Evolutionary conservation across 345 rosid genomes (phyloP).

Genomic region (Brassica rapa): DNA sequence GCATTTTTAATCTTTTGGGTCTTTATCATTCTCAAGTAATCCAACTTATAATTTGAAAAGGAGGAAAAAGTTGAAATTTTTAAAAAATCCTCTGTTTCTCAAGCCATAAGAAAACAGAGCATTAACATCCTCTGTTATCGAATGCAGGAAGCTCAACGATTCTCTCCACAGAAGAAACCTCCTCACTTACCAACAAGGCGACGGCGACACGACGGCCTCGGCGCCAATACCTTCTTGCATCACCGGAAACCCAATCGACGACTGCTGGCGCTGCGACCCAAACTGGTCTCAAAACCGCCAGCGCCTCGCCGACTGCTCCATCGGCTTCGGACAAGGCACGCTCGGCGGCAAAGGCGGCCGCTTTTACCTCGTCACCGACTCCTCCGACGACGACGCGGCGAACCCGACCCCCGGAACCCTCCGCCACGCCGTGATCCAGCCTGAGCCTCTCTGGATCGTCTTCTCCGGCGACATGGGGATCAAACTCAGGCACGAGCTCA

Average conservation of each 20-base stretch:
- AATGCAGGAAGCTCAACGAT: conserved; percentile 47
- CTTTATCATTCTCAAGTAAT: conserved; percentile 8
- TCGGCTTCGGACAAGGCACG: conserved; percentile 76
- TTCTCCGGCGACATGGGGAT: conserved; percentile 74
- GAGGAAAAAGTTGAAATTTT: neutral
- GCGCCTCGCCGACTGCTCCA: conserved; percentile 69
- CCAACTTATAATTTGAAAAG: neutral
- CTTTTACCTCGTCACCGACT: conserved; percentile 83
- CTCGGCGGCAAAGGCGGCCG: conserved; percentile 85
- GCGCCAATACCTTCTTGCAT: conserved; percentile 41
- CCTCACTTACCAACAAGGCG: conserved; percentile 35
- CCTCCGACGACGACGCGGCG: conserved; percentile 73
- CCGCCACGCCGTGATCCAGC: conserved; percentile 82
- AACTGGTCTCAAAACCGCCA: conserved; percentile 74
- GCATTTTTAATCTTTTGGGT: neutral
- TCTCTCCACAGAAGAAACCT: conserved; percentile 49
- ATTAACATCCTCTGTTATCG: conserved; percentile 1
- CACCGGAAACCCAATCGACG: conserved; percentile 83
- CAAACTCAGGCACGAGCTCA: conserved; percentile 79
- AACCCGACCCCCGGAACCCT: conserved; percentile 91
- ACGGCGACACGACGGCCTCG: conserved; percentile 33
- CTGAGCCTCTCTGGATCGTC: conserved; percentile 82
- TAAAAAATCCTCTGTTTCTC: conserved; percentile 4
- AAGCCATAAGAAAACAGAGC: conserved; percentile 36
- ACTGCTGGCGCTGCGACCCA: conserved; percentile 84